These are phyloP conservation scores for Diaporthe sp. DNA, from an alignment of 2,329 filamentous ascomycete genomes.

Conservation along the genomic window DNA sequence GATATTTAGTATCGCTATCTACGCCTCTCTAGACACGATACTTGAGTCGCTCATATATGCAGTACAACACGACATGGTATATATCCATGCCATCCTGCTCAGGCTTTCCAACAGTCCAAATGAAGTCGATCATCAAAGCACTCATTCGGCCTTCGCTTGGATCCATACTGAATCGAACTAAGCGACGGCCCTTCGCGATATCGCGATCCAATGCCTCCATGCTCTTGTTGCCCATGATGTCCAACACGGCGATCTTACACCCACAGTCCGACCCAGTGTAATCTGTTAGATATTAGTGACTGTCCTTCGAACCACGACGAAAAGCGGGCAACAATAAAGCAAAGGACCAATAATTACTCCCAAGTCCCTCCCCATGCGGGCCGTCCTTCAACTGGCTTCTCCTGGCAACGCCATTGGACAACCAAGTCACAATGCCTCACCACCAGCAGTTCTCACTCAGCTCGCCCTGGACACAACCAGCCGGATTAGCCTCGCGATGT, in stretches of 20 bases:
- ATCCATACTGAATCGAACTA: neutral
- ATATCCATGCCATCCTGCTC: neutral
- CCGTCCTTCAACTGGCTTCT: no score
- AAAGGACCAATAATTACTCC: neutral
- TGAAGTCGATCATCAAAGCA: no score
- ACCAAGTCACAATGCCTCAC: no score
- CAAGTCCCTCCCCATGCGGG: accelerated
- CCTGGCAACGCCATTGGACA: no score
- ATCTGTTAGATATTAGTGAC: neutral
- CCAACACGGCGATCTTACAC: neutral
- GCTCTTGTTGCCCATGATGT: neutral
- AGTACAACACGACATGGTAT: neutral
- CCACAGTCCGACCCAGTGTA: neutral
- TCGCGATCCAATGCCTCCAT: neutral
- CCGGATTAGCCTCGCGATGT: no score
- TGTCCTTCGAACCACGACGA: neutral
- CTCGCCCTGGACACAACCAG: no score
- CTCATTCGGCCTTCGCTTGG: neutral
- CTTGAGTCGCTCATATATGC: neutral
- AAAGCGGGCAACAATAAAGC: neutral
- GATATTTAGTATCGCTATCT: neutral
- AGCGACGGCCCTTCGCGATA: neutral
- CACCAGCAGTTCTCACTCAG: no score
- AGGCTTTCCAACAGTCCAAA: neutral
- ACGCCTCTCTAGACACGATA: neutral